phyloP scores from a whole-genome alignment of 805 yeast genomes.

The Yarrowia divulgata region DNA sequence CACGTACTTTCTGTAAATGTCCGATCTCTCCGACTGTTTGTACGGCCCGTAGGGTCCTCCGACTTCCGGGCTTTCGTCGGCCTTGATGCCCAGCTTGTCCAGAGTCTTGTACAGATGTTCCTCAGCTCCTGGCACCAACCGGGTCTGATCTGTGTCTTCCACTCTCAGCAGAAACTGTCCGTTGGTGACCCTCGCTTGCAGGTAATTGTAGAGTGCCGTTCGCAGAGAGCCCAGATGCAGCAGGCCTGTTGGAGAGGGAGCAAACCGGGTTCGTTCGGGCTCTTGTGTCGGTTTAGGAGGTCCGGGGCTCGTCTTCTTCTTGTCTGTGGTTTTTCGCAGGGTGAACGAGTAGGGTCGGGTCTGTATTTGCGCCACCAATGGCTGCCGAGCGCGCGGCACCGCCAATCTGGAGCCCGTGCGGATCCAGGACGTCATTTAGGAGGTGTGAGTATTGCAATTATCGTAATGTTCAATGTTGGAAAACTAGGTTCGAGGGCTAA shows the following conservation, averaged over 20 bases:
- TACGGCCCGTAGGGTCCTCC: constrained; percentile 74
- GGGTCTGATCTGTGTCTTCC: constrained; percentile 90
- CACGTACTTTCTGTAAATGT: constrained; percentile 69
- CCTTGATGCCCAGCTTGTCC: constrained; percentile 73
- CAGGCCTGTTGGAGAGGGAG: constrained; percentile 97
- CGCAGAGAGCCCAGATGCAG: constrained; percentile 93
- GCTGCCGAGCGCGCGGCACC: background rate
- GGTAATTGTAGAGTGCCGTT: constrained; percentile 89
- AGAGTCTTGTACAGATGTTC: constrained; percentile 75
- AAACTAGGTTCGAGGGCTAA: constrained; percentile 1
- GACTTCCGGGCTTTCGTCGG: constrained; percentile 82
- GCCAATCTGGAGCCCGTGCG: background rate
- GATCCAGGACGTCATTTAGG: background rate
- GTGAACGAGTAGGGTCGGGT: background rate
- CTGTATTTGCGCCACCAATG: background rate
- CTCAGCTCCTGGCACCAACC: constrained; percentile 85
- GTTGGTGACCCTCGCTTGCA: constrained; percentile 76
- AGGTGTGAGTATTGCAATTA: too few species aligned
- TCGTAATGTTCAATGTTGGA: background rate
- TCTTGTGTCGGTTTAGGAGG: background rate
- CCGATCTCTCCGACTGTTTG: constrained; percentile 80
- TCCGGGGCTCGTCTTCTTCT: background rate
- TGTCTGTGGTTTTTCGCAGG: background rate
- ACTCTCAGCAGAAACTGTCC: constrained; percentile 83
- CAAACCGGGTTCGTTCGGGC: constrained; percentile 82